Base-by-base conservation (phyloP, 768 basidiomycete species). In the Russula griseocarnosa region DNA sequence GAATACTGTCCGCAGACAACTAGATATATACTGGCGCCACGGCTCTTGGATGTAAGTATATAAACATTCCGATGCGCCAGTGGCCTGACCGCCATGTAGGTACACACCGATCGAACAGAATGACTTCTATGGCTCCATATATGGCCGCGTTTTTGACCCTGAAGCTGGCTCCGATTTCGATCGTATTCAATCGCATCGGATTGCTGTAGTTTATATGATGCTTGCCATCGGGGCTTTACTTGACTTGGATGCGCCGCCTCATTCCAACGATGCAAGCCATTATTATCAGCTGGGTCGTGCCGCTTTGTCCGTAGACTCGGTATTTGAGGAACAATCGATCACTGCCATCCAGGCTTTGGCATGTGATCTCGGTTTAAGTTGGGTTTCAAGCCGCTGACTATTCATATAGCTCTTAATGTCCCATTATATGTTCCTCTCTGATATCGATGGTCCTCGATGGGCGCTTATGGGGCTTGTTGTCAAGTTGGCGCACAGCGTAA, bases 31-130 rank as follows among this genome's bases (percentile, higher is more conserved):
- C 73, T 88, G 79, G 73, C 80, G 80, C 68, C 83, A 87, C 71
- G 86, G 83, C 56, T 85, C 84, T 54, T 88, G 86, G 86, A 85
- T 87, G 87, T 86, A 71, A 66, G 86, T 69, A 57, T 79, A 32
- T 47, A 28, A 38, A 44, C 40, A 44, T 30, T n/a, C 16, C 26
- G 6, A 24, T 24, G 32, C 38, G 47, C 36, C n/a, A 22, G 46
- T 47, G 22, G 30, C 20, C 32, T 58, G 32, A 62, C 47, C 49
- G 50, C 58, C 26, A 30, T 55, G 28, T 65, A 87, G 86, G 85
- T 87, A 88, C 74, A 81, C 79, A 16, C 86, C 86, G n/a, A 83
- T 88, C 63, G 76, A 80, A 30, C 82, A 85, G 69, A 68, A 71
- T 24, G 86, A 87, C 60, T 86, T 85, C 66, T 78, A 79, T 54